phyloP scores from a whole-genome alignment of 1,284 basidiomycete species.

The Kwoniella shivajii region DNA sequence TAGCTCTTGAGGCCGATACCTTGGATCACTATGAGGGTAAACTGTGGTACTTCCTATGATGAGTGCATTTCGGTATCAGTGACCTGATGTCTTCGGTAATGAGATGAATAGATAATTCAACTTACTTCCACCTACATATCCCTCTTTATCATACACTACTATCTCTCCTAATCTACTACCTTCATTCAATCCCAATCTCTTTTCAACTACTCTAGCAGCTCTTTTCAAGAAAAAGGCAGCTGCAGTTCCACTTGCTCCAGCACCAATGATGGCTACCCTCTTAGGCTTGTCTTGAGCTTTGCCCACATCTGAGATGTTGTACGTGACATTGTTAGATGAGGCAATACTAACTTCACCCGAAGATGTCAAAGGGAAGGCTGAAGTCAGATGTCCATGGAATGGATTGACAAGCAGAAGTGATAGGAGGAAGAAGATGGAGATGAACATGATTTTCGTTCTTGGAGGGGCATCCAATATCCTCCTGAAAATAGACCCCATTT shows the following conservation, averaged over 20 bases:
- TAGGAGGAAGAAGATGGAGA: conserved; percentile 7
- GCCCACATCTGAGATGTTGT: conserved; percentile 6
- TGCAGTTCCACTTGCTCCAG: conserved; percentile 80
- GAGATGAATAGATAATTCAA: conserved; percentile 29
- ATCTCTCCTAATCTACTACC: conserved; percentile 65
- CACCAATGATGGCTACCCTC: conserved; percentile 77
- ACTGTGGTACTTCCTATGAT: conserved; percentile 70
- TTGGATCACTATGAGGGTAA: conserved; percentile 70
- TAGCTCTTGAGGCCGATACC: conserved; percentile 68
- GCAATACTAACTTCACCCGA: background rate
- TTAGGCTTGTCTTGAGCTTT: conserved; percentile 23
- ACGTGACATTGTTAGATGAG: background rate
- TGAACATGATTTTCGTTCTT: conserved; percentile 3
- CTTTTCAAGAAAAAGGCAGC: conserved; percentile 80
- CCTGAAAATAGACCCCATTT: background rate
- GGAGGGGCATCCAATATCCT: background rate
- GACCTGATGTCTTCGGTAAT: background rate
- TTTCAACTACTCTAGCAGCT: conserved; percentile 63
- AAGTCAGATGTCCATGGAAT: conserved; percentile 1
- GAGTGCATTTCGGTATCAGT: background rate
- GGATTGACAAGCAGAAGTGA: conserved; percentile 11
- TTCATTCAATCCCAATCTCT: conserved; percentile 59
- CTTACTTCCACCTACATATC: conserved; percentile 81
- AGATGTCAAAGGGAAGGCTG: background rate
- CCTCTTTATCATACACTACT: conserved; percentile 76